These are phyloP conservation scores for Dipteronia sinensis DNA, from an alignment of 345 rosid genomes.

Conservation along the genomic window DNA sequence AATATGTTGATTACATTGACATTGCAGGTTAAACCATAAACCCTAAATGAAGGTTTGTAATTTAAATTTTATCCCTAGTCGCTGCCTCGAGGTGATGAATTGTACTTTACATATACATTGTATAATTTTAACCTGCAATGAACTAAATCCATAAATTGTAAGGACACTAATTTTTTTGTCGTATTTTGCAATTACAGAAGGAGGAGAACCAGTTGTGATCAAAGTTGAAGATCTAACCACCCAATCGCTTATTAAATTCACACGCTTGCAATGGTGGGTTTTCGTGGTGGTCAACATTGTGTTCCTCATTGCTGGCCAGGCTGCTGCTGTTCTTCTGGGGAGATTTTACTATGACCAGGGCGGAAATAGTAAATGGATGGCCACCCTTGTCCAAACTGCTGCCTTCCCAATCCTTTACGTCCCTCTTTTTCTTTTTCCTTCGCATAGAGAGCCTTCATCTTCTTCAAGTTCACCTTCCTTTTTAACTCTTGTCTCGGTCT, in stretches of 20 bases:
- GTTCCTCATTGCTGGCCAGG: conserved; percentile 62
- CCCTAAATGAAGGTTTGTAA: neutral
- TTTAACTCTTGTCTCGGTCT: conserved; percentile 37
- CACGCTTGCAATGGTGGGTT: conserved; percentile 66
- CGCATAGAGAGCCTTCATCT: conserved; percentile 35
- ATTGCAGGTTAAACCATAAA: neutral
- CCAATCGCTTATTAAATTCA: conserved; percentile 38
- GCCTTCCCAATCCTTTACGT: conserved; percentile 68
- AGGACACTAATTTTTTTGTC: neutral
- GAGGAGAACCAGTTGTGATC: conserved; percentile 31
- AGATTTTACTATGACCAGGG: conserved; percentile 68
- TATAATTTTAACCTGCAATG: neutral
- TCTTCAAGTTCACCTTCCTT: conserved; percentile 39
- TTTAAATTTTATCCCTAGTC: neutral
- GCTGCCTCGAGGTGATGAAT: neutral
- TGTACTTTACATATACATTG: neutral
- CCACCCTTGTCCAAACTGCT: conserved; percentile 63
- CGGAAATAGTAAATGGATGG: conserved; percentile 71
- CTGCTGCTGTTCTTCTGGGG: conserved; percentile 66
- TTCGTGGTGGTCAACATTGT: conserved; percentile 41
- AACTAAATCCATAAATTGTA: neutral
- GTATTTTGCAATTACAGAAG: conserved; percentile 32
- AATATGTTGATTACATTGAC: neutral
- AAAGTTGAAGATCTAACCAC: conserved; percentile 17
- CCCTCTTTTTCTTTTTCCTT: conserved; percentile 54